These are phyloP conservation scores for Corylus avellana DNA, from an alignment of 306 rosid genomes.

Conservation along the genomic window DNA sequence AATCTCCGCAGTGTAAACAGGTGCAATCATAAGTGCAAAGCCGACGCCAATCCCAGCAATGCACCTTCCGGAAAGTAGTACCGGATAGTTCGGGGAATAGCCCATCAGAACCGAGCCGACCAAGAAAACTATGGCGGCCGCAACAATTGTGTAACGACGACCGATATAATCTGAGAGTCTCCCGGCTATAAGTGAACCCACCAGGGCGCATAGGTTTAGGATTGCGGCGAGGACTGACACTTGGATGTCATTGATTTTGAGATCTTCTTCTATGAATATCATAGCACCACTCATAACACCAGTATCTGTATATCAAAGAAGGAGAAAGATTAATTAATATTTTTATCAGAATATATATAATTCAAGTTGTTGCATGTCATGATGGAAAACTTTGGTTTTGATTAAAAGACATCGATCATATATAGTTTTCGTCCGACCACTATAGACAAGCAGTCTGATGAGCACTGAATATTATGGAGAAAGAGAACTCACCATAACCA, in stretches of 20 bases:
- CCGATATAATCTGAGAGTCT: conserved; percentile 78
- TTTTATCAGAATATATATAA: no score
- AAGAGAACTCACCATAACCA: conserved; percentile 44
- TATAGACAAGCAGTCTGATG: no score
- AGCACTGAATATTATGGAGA: no score
- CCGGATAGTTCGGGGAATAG: conserved; percentile 59
- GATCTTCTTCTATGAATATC: conserved; percentile 80
- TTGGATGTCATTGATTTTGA: conserved; percentile 62
- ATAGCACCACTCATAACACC: conserved; percentile 98
- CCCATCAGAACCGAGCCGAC: conserved; percentile 82
- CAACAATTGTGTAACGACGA: conserved; percentile 70
- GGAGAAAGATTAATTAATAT: neutral
- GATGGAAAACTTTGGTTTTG: no score
- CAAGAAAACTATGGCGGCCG: conserved; percentile 60
- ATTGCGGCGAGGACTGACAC: conserved; percentile 81
- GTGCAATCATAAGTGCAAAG: conserved; percentile 77
- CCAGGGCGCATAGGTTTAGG: conserved; percentile 64
- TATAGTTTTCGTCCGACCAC: no score
- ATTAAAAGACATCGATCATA: no score
- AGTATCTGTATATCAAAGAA: conserved; percentile 45
- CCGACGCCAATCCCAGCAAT: conserved; percentile 81
- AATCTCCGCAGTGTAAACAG: conserved; percentile 86
- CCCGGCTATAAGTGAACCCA: conserved; percentile 66
- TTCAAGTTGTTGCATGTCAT: no score
- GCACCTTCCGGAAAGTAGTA: conserved; percentile 68